Conservation (phyloP, 176 grass and related monocot species). For the Cenchrus purpureus region DNA sequence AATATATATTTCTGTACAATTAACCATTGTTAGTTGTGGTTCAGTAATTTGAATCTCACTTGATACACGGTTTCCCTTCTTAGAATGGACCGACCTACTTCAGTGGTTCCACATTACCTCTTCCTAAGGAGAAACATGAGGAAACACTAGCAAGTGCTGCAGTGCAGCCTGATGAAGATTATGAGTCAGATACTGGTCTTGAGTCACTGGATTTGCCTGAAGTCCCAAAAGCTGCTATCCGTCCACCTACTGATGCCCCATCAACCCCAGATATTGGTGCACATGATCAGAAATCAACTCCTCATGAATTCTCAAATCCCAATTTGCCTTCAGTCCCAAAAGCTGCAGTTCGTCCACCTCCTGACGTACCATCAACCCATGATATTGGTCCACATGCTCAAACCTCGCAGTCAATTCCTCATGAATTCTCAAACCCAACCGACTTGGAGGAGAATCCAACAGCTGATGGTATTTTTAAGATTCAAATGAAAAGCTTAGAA, state of each 20-base stretch:
- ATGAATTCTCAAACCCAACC: slow-evolving; percentile 37
- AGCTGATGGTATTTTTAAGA: slow-evolving; percentile 38
- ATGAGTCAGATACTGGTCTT: slow-evolving; percentile 61
- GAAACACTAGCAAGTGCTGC: slow-evolving; percentile 43
- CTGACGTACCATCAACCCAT: slow-evolving; percentile 48
- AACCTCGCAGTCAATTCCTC: slow-evolving; percentile 36
- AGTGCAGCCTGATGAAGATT: slow-evolving; percentile 51
- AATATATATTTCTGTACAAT: slow-evolving; percentile 26
- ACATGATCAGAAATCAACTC: slow-evolving; percentile 11
- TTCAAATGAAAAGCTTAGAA: slow-evolving; percentile 49
- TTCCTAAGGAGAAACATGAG: slow-evolving; percentile 86
- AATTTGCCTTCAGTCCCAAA: slow-evolving; percentile 90
- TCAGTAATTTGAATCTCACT: slow-evolving; percentile 22
- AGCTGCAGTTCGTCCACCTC: slow-evolving; percentile 55
- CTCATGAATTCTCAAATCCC: slow-evolving; percentile 40
- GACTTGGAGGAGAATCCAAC: slow-evolving; percentile 61
- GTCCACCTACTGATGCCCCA: slow-evolving; percentile 43
- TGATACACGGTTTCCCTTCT: slow-evolving; percentile 27
- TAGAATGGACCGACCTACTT: slow-evolving; percentile 92
- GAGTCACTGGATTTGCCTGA: slow-evolving; percentile 82
- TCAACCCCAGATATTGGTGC: slow-evolving; percentile 48
- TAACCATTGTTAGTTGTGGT: slow-evolving; percentile 3
- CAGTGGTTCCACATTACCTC: slow-evolving; percentile 63
- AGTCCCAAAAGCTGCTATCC: slow-evolving; percentile 85
- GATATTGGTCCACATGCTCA: slow-evolving; percentile 42